A percentile compares a stretch with the other conserved stretches of the same genome.
Evolutionary conservation across 495 filamentous ascomycete genomes (phyloP).

Genomic region (Penicillium manginii): DNA sequence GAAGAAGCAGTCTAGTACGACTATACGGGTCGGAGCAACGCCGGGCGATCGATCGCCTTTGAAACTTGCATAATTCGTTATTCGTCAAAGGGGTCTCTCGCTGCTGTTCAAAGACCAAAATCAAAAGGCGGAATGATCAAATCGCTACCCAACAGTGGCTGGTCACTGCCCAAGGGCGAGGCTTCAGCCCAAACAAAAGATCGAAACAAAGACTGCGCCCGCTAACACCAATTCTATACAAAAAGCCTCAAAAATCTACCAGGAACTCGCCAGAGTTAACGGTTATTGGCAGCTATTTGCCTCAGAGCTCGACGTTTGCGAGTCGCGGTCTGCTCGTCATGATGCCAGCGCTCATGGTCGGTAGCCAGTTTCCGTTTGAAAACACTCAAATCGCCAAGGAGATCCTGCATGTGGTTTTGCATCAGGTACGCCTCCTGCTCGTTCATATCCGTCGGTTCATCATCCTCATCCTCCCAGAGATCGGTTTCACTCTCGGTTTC

Average conservation of each 20-base stretch:
- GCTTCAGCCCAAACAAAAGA: constrained; percentile 21
- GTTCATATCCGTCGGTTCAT: constrained; percentile 16
- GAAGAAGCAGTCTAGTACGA: neutral
- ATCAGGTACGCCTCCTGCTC: constrained; percentile 58
- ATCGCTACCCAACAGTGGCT: constrained; percentile 10
- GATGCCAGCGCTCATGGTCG: constrained; percentile 65
- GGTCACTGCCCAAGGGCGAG: constrained; percentile 10
- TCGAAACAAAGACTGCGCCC: constrained; percentile 19
- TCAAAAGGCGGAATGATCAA: constrained; percentile 12
- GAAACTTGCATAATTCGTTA: constrained; percentile 32
- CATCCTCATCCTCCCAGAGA: constrained; percentile 47
- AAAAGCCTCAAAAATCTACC: constrained; percentile 22
- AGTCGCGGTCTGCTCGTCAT: constrained; percentile 24
- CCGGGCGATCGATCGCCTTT: constrained; percentile 8
- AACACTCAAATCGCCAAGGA: constrained; percentile 76
- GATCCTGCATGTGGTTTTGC: constrained; percentile 68
- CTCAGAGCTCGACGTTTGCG: constrained; percentile 43
- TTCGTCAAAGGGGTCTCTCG: constrained; percentile 30
- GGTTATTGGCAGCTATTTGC: constrained; percentile 37
- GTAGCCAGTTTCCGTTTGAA: constrained; percentile 84
- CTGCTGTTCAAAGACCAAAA: constrained; percentile 34
- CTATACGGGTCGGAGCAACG: neutral
- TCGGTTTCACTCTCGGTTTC: constrained; percentile 38
- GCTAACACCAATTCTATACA: constrained; percentile 30
- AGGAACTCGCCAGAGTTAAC: constrained; percentile 19